Conservation (phyloP, 768 basidiomycete species). For the Leucosporidium creatinivorum region DNA sequence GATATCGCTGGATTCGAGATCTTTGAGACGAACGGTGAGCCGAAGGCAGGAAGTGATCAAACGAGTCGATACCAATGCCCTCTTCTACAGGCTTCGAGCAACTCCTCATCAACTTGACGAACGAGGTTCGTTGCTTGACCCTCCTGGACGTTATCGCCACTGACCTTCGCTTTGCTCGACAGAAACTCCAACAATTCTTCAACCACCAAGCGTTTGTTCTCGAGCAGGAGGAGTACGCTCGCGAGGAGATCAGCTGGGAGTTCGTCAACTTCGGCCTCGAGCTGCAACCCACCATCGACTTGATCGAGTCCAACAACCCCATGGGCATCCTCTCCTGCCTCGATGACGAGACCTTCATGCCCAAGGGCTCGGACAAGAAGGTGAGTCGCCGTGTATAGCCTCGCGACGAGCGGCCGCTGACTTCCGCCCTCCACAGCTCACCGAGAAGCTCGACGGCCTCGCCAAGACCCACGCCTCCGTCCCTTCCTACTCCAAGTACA, state of each 20-base stretch:
- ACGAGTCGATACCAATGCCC: too few species aligned
- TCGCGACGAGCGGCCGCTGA: not conserved
- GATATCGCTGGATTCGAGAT: constrained; percentile 99
- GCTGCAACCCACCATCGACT: constrained; percentile 94
- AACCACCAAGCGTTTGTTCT: constrained; percentile 99
- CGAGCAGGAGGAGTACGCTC: constrained; percentile 95
- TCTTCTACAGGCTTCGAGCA: constrained; percentile 79
- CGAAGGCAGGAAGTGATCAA: too few species aligned
- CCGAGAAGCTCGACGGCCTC: constrained; percentile 25
- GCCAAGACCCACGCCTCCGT: constrained; percentile 40
- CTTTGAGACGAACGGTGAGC: constrained; percentile 41
- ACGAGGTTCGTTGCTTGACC: constrained; percentile 50
- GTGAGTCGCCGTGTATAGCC: constrained; percentile 54
- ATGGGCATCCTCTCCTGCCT: constrained; percentile 88
- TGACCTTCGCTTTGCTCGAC: not conserved
- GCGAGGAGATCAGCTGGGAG: constrained; percentile 95
- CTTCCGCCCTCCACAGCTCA: constrained; percentile 11
- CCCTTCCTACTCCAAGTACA: constrained; percentile 61
- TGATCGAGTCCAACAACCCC: constrained; percentile 73
- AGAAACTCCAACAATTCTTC: constrained; percentile 90
- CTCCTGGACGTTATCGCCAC: not conserved
- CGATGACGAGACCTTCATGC: constrained; percentile 99
- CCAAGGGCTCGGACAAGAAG: constrained; percentile 89
- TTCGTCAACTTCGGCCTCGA: constrained; percentile 97
- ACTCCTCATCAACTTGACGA: constrained; percentile 95